phyloP scores from a whole-genome alignment of 1,139 yeast genomes.

The Suhomyces chickasaworum region DNA sequence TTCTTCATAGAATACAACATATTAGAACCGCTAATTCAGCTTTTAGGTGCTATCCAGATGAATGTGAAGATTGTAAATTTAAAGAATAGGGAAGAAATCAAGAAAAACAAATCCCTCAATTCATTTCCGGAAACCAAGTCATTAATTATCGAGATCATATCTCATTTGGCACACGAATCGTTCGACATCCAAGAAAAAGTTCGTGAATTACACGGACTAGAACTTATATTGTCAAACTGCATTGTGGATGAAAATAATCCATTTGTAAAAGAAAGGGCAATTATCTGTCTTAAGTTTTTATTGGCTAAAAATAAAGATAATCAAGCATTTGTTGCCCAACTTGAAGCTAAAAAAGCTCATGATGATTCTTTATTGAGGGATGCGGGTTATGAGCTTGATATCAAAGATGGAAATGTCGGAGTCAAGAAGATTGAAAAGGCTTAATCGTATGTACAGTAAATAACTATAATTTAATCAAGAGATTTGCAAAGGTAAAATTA shows the following conservation, averaged over 20 bases:
- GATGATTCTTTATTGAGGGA: slow-evolving; percentile 40
- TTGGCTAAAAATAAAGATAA: slow-evolving; percentile 64
- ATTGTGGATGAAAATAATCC: slow-evolving; percentile 88
- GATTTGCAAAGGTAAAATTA: no score
- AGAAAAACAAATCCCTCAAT: neutral
- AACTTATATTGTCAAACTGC: slow-evolving; percentile 75
- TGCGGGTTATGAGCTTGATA: slow-evolving; percentile 43
- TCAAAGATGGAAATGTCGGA: slow-evolving; percentile 39
- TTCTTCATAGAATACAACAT: slow-evolving; percentile 55
- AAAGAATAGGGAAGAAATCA: slow-evolving; percentile 14
- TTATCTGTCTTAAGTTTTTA: slow-evolving; percentile 71
- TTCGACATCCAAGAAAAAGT: slow-evolving; percentile 64
- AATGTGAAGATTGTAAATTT: slow-evolving; percentile 32
- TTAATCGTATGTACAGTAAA: neutral
- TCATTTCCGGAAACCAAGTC: slow-evolving; percentile 56
- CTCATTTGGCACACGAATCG: slow-evolving; percentile 55
- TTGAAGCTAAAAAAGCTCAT: slow-evolving; percentile 41
- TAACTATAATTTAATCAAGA: no score
- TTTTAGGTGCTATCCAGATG: slow-evolving; percentile 53
- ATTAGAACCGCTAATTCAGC: slow-evolving; percentile 42
- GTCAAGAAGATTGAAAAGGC: slow-evolving; percentile 11
- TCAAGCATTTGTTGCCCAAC: slow-evolving; percentile 67
- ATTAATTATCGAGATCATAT: slow-evolving; percentile 59
- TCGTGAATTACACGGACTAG: slow-evolving; percentile 68
- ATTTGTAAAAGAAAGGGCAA: slow-evolving; percentile 80